Evolutionary conservation across 805 yeast genomes (phyloP).

Genomic region (Candida gorgasii): DNA sequence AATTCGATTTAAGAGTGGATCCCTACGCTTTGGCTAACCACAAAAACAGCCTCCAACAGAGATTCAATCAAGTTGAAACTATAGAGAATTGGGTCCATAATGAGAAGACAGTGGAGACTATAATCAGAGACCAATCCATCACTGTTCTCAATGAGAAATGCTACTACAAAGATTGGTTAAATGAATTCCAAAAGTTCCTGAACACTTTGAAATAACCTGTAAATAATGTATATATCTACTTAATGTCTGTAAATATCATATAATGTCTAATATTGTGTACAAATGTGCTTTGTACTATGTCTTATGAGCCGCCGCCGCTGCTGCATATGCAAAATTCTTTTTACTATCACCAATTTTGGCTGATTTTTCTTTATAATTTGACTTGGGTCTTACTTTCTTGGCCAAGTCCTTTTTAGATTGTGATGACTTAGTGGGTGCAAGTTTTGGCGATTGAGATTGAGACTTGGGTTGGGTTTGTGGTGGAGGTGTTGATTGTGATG

Average conservation of each 20-base stretch:
- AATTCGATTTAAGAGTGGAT: conserved; percentile 34
- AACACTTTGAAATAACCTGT: conserved; percentile 2
- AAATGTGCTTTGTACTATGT: conserved; percentile 8
- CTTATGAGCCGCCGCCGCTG: conserved; percentile 47
- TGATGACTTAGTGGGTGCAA: too few species aligned
- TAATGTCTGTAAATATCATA: background rate
- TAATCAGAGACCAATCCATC: conserved; percentile 33
- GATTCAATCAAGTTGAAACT: conserved; percentile 25
- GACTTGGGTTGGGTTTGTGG: background rate
- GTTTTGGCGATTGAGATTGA: background rate
- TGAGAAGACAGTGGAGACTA: conserved; percentile 34
- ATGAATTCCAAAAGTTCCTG: conserved; percentile 19
- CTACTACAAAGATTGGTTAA: conserved; percentile 37
- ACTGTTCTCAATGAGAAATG: conserved; percentile 38
- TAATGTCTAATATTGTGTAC: background rate
- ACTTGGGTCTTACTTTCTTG: conserved; percentile 15
- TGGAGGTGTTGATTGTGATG: conserved; percentile 15
- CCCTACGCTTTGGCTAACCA: conserved; percentile 38
- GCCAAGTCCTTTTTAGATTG: conserved; percentile 1
- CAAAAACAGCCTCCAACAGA: conserved; percentile 22
- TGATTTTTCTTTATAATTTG: conserved; percentile 14
- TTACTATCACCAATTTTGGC: conserved; percentile 14
- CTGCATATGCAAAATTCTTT: conserved; percentile 45
- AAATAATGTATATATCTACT: conserved; percentile 8
- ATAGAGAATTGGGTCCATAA: conserved; percentile 40